A percentile compares a stretch with the other conserved stretches of the same genome.
phyloP scores from a whole-genome alignment of 2,329 filamentous ascomycete genomes.

The Paracoccidioides brasiliensis region DNA sequence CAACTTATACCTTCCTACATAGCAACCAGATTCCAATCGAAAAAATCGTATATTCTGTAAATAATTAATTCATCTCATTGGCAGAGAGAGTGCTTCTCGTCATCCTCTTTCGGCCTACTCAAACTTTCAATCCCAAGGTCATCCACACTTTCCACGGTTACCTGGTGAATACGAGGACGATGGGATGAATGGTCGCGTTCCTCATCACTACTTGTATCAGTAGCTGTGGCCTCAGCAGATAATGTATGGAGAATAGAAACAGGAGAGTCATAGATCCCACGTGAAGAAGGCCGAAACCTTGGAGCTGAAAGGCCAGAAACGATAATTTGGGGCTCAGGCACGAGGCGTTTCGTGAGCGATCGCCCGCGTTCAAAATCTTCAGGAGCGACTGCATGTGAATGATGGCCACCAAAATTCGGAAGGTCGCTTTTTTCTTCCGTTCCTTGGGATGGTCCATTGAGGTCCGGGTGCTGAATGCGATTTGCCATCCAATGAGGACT shows the following conservation, averaged over 20 bases:
- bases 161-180: background rate
- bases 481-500: background rate
- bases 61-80: background rate
- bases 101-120: background rate
- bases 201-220: background rate
- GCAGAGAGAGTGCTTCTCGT: background rate
- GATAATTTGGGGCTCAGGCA: background rate
- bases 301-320: background rate
- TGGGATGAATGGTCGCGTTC: background rate
- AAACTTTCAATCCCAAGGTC: background rate
- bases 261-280: background rate
- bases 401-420: background rate
- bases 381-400: background rate
- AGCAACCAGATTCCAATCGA: background rate
- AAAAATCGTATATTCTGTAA: background rate
- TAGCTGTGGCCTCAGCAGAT: background rate
- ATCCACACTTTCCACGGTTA: background rate
- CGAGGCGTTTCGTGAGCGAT: background rate
- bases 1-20: background rate
- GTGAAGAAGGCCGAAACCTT: background rate
- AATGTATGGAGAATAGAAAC: background rate
- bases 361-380: background rate
- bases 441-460: background rate
- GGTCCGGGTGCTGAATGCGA: no score
- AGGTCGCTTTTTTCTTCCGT: background rate